Evolutionary conservation across 75 land plant species (phyloP), one percentile per base, ranked within the genome.

Genomic region (Ceratopteris richardii): DNA sequence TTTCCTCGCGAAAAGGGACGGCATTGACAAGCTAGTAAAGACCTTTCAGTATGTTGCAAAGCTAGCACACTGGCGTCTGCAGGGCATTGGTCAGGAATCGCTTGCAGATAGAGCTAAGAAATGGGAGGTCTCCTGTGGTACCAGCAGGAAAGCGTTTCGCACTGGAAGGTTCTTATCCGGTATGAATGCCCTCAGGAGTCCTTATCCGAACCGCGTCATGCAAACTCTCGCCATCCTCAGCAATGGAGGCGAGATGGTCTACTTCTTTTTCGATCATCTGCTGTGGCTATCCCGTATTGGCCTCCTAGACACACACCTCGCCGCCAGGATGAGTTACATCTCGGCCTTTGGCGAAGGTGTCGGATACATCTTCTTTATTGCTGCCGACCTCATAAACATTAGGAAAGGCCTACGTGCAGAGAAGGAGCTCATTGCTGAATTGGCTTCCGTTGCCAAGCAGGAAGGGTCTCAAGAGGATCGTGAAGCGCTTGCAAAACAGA

Each of bases 1-100:
- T 56, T 94, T 94, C 67, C 78, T 94, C 1, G 98, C 98, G 24
- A 94, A 94, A 71, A 54, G 98, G 58, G 98, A 94, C 51, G 98
- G 98, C 55, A 88, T 94, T 16, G 98, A 94, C 87, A 94, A 94
- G 77, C 85, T 94, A 10, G 98, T 94, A 43, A 94, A 94, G 87
- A 94, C 98, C 26, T 81, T 88, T 68, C 98, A 94, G 57, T 94
- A 94, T 57, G 82, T 81, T 13, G 81, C 89, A 54, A 94, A 94
- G 77, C 80, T 94, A 7, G 76, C 62, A 19, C 87, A 94, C 75
- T 80, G 79, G 79, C 88, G 68, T 29, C 37, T 62, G n/a, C 68
- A 75, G 26, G 47, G 29, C 31, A 0, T 62, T 43, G 18, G 67
- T 0, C 56, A 66, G 51, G 82, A 93, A 0, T 72, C 52, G 7